Conservation (phyloP, 202 grass and related monocot species). For the Miscanthus sacchariflorus region DNA sequence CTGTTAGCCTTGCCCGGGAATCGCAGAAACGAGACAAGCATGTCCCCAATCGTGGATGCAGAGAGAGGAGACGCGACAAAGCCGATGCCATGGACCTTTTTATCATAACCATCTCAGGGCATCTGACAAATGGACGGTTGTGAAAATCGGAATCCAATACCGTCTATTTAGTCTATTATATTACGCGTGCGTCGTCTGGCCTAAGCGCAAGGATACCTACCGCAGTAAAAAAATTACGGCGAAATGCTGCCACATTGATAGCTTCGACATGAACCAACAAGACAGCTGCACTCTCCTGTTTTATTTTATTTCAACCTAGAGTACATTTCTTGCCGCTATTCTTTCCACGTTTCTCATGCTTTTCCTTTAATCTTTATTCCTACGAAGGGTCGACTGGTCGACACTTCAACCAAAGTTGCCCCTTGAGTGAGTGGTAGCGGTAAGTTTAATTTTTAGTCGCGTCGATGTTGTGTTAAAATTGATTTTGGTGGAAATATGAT, state of each 20-base stretch:
- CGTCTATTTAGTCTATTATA: not conserved
- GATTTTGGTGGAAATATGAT: too few relatives aligned
- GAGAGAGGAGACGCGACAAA: slow-evolving; percentile 39
- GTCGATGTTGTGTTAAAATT: not conserved
- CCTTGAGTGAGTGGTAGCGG: not conserved
- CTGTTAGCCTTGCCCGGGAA: slow-evolving; percentile 36
- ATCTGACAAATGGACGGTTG: slow-evolving; percentile 45
- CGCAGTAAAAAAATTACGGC: slow-evolving; percentile 37
- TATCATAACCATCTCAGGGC: not conserved
- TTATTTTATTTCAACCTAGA: not conserved
- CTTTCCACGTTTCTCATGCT: not conserved
- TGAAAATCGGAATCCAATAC: slow-evolving; percentile 50
- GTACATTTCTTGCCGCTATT: slow-evolving; percentile 5
- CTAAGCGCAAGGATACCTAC: slow-evolving; percentile 37
- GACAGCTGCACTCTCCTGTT: not conserved
- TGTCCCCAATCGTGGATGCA: slow-evolving; percentile 46
- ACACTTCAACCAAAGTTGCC: not conserved
- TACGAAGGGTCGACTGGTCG: not conserved
- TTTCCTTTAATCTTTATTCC: not conserved
- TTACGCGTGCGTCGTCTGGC: slow-evolving; percentile 23
- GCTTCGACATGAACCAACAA: slow-evolving; percentile 10
- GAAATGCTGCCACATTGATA: slow-evolving; percentile 31
- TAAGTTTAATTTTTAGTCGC: not conserved
- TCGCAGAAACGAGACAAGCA: slow-evolving; percentile 22
- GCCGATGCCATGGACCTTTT: slow-evolving; percentile 35